Base-by-base conservation (phyloP, 2,329 filamentous ascomycete species). In the Beauveria scarabaeidicola region DNA sequence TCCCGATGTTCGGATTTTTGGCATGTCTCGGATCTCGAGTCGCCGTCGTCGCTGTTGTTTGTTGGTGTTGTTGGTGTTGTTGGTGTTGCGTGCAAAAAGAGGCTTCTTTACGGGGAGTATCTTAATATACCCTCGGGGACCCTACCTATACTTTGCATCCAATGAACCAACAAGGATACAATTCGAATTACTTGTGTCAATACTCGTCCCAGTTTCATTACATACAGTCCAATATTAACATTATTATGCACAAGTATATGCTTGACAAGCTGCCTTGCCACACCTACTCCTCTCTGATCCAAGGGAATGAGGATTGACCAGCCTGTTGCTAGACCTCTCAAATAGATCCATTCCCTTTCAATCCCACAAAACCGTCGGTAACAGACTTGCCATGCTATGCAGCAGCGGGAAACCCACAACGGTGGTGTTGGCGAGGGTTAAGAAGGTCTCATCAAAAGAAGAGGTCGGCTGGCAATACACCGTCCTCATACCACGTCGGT, bases 1-100 rank as follows among this genome's bases (percentile, higher is more conserved):
- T 85, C 61, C 90, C 90, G 15, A 95, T 77, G 1, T 84, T 82
- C 38, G 85, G 79, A 76, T 94, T 92, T 81, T 96, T 95, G 66
- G 82, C 84, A 74, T 95, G 90, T 72, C 88, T 86, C 63, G 91
- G 82, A 66, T 88, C 84, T 10, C 78, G 80, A 32, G 11, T 32
- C 29, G 29, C 11, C 29, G 29, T 32, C 29, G 29, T 32, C 29
- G 29, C 29, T 13, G 29, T 32, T 32, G 11, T 11, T 32, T 32
- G 29, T 32, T 5, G 10, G 13, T 32, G 29, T 32, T 32, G 11
- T 11, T 32, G 29, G 11, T 32, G 29, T 32, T 32, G 29, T 32
- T 5, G 10, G 13, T 32, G 29, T 32, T 32, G 29, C 5, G 29
- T 13, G 11, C 13, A 5, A 13, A 32, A 11, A 32, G 29, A 32